These are phyloP conservation scores for Quercus engelmannii DNA, from an alignment of 306 rosid species.

Conservation along the genomic window DNA sequence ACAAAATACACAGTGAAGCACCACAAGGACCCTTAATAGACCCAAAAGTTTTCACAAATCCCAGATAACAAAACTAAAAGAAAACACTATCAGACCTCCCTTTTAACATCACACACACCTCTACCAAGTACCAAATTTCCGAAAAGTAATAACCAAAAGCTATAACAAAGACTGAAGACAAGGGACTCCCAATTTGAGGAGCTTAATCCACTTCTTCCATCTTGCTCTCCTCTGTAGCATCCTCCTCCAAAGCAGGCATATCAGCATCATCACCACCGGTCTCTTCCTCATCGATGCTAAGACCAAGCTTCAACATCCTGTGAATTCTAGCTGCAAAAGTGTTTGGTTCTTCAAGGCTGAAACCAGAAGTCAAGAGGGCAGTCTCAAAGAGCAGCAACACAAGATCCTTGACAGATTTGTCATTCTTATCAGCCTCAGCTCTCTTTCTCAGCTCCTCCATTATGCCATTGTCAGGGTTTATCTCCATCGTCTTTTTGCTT, in stretches of 20 bases:
- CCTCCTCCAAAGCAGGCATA: slow-evolving; percentile 66
- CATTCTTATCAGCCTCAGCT: slow-evolving; percentile 60
- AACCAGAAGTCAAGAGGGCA: slow-evolving; percentile 62
- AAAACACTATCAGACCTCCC: no score
- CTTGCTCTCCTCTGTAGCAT: slow-evolving; percentile 62
- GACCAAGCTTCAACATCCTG: slow-evolving; percentile 70
- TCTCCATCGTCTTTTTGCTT: slow-evolving; percentile 75
- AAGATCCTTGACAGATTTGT: slow-evolving; percentile 63
- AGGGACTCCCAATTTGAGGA: neutral
- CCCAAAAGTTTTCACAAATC: no score
- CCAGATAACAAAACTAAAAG: no score
- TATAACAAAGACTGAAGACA: neutral
- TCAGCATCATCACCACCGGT: slow-evolving; percentile 47
- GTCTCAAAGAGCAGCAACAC: slow-evolving; percentile 66
- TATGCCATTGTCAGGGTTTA: slow-evolving; percentile 73
- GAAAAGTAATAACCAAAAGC: neutral
- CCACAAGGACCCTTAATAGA: no score
- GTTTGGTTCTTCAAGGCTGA: slow-evolving; percentile 71
- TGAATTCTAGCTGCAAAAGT: slow-evolving; percentile 64
- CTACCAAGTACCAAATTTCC: neutral
- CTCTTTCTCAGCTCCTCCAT: slow-evolving; percentile 75
- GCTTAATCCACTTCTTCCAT: slow-evolving; percentile 74
- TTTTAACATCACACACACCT: no score
- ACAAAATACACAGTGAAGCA: no score
- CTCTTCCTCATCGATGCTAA: slow-evolving; percentile 59